Conservation (phyloP, 129 eudicot species). For the Artemisia annua region DNA sequence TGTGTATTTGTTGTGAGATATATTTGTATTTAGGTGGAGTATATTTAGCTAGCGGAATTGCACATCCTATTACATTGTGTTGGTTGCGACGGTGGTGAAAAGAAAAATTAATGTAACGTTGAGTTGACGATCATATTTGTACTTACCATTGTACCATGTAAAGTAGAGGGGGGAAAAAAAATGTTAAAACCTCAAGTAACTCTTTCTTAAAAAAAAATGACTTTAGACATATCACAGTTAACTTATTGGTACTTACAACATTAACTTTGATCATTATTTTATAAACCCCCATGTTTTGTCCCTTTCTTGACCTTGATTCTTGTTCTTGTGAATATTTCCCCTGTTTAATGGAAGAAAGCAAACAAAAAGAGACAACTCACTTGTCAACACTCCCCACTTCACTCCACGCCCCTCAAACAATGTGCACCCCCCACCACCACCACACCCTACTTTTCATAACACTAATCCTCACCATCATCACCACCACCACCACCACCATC, state of each 20-base stretch:
- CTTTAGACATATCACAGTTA: neutral
- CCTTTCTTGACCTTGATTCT: conserved; percentile 33
- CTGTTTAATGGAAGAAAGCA: conserved; percentile 36
- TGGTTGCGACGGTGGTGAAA: too few relatives aligned
- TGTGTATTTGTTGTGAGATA: too few relatives aligned
- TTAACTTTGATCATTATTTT: neutral
- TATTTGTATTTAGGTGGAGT: too few relatives aligned
- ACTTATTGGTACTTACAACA: neutral
- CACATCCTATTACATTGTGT: too few relatives aligned
- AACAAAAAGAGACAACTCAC: conserved; percentile 43
- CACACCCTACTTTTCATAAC: conserved; percentile 32
- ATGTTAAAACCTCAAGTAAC: too few relatives aligned
- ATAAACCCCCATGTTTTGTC: conserved; percentile 22
- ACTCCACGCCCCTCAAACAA: conserved; percentile 37
- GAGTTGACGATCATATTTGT: too few relatives aligned
- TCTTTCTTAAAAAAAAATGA: neutral
- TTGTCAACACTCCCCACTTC: conserved; percentile 16
- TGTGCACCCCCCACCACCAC: conserved; percentile 40
- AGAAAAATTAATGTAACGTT: too few relatives aligned
- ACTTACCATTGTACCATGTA: too few relatives aligned
- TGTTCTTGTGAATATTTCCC: conserved; percentile 21
- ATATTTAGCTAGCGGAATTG: too few relatives aligned
- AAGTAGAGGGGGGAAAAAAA: too few relatives aligned
- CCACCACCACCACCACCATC: conserved; percentile 23
- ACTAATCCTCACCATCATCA: conserved; percentile 23